phyloP scores from a whole-genome alignment of 179 eudicot genomes.

The Pouteria campechiana region DNA sequence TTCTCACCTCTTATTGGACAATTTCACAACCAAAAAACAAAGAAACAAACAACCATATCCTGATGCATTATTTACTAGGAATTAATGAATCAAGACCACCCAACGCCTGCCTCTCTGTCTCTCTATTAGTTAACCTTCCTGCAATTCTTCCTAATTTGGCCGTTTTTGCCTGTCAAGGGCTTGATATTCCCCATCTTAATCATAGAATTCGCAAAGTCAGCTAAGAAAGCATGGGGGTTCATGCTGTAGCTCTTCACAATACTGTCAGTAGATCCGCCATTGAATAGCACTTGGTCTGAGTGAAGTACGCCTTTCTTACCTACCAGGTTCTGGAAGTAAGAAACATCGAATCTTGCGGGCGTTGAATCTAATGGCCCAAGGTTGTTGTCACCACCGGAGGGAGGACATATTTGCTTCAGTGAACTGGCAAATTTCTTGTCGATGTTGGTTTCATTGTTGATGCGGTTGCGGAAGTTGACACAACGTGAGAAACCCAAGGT shows the following conservation, averaged over 20 bases:
- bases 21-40: too few relatives aligned
- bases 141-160: conserved; percentile 51
- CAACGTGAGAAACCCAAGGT: conserved; percentile 17
- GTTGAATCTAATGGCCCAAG: conserved; percentile 47
- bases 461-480: neutral
- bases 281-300: conserved; percentile 53
- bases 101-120: too few relatives aligned
- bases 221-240: conserved; percentile 8
- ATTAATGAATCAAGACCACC: too few relatives aligned
- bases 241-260: conserved; percentile 30
- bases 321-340: conserved; percentile 32
- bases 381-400: conserved; percentile 18
- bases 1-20: too few relatives aligned
- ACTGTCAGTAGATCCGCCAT: conserved; percentile 40
- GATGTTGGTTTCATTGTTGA: conserved; percentile 8
- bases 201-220: conserved; percentile 40
- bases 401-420: conserved; percentile 19
- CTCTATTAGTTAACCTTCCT: conserved; percentile 31
- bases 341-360: conserved; percentile 31
- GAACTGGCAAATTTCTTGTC: conserved; percentile 2
- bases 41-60: too few relatives aligned
- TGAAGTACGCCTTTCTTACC: conserved; percentile 42
- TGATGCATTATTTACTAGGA: too few relatives aligned
- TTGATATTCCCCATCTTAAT: conserved; percentile 60
- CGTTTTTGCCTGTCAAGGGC: conserved; percentile 46